Conservation (phyloP, 2,329 filamentous ascomycete genomes). For the Cordyceps farinosa region DNA sequence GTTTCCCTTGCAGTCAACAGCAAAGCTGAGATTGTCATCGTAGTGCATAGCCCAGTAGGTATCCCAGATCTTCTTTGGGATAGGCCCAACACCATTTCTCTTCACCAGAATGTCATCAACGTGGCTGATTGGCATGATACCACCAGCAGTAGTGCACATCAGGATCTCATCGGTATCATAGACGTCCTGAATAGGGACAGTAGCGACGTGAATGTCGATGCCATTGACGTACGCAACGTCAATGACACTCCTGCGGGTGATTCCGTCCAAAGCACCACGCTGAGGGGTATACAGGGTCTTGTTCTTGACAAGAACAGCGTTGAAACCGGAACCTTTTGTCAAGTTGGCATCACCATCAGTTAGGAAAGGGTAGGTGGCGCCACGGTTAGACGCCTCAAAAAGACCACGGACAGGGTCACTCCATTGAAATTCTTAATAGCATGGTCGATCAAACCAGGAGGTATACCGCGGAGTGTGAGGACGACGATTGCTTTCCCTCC, state of each 20-base stretch:
- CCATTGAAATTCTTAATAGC: conserved; percentile 52
- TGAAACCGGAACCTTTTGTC: conserved; percentile 49
- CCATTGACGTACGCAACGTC: conserved; percentile 36
- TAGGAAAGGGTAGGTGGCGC: conserved; percentile 45
- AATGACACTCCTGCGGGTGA: conserved; percentile 47
- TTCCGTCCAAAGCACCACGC: conserved; percentile 45
- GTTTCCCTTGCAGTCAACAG: conserved; percentile 26
- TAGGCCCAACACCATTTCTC: conserved; percentile 40
- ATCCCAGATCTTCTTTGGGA: conserved; percentile 49
- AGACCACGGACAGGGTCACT: conserved; percentile 44
- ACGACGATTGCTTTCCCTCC: conserved; percentile 41
- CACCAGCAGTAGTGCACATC: conserved; percentile 51
- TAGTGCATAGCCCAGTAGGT: conserved; percentile 48
- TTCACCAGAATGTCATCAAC: conserved; percentile 42
- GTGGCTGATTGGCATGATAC: conserved; percentile 48
- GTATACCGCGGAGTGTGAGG: conserved; percentile 41
- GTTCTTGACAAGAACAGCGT: conserved; percentile 45
- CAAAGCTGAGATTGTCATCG: conserved; percentile 34
- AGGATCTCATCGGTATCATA: conserved; percentile 48
- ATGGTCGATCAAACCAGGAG: conserved; percentile 46
- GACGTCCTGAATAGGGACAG: conserved; percentile 38
- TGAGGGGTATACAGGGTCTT: conserved; percentile 43
- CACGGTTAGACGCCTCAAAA: conserved; percentile 45
- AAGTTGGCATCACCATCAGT: conserved; percentile 48
- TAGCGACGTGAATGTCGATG: conserved; percentile 36